phyloP scores from a whole-genome alignment of 805 yeast genomes.

The Candida patagonica region DNA sequence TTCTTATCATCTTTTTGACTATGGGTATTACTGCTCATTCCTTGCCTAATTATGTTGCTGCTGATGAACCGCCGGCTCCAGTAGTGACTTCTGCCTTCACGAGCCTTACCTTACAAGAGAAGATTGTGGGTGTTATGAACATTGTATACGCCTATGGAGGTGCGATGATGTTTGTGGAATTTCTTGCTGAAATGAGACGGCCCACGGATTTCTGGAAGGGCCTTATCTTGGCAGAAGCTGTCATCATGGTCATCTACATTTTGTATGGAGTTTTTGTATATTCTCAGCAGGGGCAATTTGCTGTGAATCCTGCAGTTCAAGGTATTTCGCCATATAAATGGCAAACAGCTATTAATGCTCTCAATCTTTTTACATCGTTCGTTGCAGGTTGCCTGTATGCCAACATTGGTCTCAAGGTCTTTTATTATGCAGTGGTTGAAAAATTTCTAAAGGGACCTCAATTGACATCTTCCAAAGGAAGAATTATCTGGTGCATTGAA shows the following conservation, averaged over 20 bases:
- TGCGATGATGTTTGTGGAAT: slow-evolving; percentile 40
- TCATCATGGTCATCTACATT: slow-evolving; percentile 34
- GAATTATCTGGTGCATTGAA: slow-evolving; percentile 29
- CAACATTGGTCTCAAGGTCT: slow-evolving; percentile 37
- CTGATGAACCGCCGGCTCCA: slow-evolving; percentile 1
- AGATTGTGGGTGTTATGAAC: slow-evolving; percentile 25
- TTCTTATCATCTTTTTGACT: slow-evolving; percentile 31
- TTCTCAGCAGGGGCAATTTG: slow-evolving; percentile 38
- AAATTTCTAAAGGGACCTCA: slow-evolving; percentile 26
- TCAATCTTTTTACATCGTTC: slow-evolving; percentile 32
- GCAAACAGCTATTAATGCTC: slow-evolving; percentile 32
- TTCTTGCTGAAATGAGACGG: slow-evolving; percentile 39
- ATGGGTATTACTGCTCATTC: slow-evolving; percentile 31
- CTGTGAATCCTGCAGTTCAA: slow-evolving; percentile 36
- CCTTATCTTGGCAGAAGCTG: slow-evolving; percentile 34
- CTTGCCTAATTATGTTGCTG: slow-evolving; percentile 26
- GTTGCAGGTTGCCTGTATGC: slow-evolving; percentile 39
- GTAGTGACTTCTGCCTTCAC: slow-evolving; percentile 9
- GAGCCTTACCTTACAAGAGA: slow-evolving; percentile 4
- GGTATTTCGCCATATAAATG: slow-evolving; percentile 31
- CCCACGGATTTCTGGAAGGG: slow-evolving; percentile 44
- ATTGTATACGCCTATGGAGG: slow-evolving; percentile 39
- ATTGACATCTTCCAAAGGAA: slow-evolving; percentile 29
- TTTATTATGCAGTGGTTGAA: slow-evolving; percentile 33
- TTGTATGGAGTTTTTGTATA: slow-evolving; percentile 37